A percentile compares a stretch with the other conserved stretches of the same genome.
phyloP scores from a whole-genome alignment of 2,329 filamentous ascomycete species.

The Sphaceloma murrayae region DNA sequence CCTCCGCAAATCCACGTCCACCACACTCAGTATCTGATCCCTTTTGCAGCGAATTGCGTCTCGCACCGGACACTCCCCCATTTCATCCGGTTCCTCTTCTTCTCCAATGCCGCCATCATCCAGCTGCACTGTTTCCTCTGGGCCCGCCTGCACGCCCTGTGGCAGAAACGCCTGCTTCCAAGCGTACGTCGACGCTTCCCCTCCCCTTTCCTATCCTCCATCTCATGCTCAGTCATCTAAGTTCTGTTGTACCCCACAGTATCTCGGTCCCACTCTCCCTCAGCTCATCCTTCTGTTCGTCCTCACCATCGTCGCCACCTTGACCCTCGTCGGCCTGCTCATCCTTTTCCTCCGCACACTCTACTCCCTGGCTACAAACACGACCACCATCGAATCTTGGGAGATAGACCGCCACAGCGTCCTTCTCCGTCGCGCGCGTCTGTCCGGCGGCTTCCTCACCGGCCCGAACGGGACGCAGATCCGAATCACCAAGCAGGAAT shows the following conservation, averaged over 20 bases:
- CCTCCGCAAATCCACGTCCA: slow-evolving; percentile 18
- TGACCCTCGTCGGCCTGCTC: slow-evolving; percentile 52
- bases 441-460: slow-evolving; percentile 47
- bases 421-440: slow-evolving; percentile 36
- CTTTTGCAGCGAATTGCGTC: slow-evolving; percentile 55
- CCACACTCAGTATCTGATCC: neutral
- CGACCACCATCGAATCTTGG: slow-evolving; percentile 75
- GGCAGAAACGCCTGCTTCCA: slow-evolving; percentile 56
- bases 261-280: slow-evolving; percentile 57
- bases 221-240: slow-evolving; percentile 16
- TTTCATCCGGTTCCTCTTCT: slow-evolving; percentile 69
- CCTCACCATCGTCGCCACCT: slow-evolving; percentile 47
- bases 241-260: slow-evolving; percentile 32
- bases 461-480: slow-evolving; percentile 47
- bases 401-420: slow-evolving; percentile 44
- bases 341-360: slow-evolving; percentile 57
- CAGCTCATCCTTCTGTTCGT: slow-evolving; percentile 54
- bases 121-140: slow-evolving; percentile 55
- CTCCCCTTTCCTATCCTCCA: neutral
- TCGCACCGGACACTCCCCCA: slow-evolving; percentile 73
- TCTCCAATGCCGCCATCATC: slow-evolving; percentile 52
- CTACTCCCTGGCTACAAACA: slow-evolving; percentile 56
- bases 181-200: slow-evolving; percentile 38
- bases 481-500: slow-evolving; percentile 57
- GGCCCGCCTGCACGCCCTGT: slow-evolving; percentile 50